Percentiles rank a stretch among this genome's conserved stretches.
Conservation (phyloP, 768 basidiomycete species). For the Amanita molliuscula region DNA sequence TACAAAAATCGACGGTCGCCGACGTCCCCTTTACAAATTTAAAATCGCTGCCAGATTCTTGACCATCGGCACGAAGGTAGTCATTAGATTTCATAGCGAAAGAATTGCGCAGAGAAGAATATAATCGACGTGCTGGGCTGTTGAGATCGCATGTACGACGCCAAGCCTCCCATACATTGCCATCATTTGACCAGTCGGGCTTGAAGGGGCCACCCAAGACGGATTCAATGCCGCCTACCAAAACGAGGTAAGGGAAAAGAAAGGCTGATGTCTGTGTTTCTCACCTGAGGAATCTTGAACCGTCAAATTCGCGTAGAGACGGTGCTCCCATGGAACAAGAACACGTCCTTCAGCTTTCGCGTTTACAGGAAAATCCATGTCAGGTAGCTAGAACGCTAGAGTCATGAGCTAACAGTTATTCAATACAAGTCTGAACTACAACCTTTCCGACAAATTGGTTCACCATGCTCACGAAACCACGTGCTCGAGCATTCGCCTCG, state of each 20-base stretch:
- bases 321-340: slow-evolving; percentile 86
- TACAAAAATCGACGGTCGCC: slow-evolving; percentile 69
- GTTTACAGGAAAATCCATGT: slow-evolving; percentile 94
- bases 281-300: slow-evolving; percentile 30
- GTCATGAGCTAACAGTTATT: slow-evolving; percentile 1
- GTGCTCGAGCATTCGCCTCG: slow-evolving; percentile 70
- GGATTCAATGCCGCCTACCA: slow-evolving; percentile 37
- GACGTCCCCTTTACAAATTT: slow-evolving; percentile 52
- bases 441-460: slow-evolving; percentile 59
- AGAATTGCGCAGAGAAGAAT: slow-evolving; percentile 58
- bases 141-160: slow-evolving; percentile 81
- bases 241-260: slow-evolving; percentile 10
- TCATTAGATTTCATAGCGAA: slow-evolving; percentile 18
- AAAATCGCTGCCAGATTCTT: slow-evolving; percentile 43
- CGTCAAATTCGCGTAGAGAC: slow-evolving; percentile 64
- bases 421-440: slow-evolving; percentile 10
- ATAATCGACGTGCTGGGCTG: slow-evolving; percentile 73
- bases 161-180: slow-evolving; percentile 91
- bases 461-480: slow-evolving; percentile 69
- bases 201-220: slow-evolving; percentile 58
- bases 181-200: slow-evolving; percentile 78
- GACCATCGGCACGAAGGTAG: slow-evolving; percentile 13
- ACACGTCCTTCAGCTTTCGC: slow-evolving; percentile 90
- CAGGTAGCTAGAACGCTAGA: slow-evolving; percentile 50
- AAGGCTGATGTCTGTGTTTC: slow-evolving; percentile 3